These are phyloP conservation scores for Moniliella sp. DNA, from an alignment of 1,284 basidiomycete genomes.

Conservation along the genomic window DNA sequence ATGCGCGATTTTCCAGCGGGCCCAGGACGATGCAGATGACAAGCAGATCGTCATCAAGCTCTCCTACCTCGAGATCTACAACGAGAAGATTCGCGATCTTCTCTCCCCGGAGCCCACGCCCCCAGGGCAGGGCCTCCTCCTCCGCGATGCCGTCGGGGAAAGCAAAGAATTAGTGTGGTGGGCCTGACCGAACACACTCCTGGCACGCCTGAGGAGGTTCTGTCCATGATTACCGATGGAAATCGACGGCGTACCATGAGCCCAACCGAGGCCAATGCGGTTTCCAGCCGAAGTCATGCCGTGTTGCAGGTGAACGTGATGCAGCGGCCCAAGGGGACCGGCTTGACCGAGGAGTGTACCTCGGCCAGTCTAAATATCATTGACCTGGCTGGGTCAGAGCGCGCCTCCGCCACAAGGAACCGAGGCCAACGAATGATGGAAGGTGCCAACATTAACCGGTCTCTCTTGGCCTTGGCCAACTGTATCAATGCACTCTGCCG, in stretches of 20 bases:
- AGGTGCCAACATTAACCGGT: constrained; percentile 34
- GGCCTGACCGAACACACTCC: constrained; percentile 31
- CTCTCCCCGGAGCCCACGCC: constrained; percentile 25
- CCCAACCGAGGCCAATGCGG: constrained; percentile 31
- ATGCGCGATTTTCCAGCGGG: constrained; percentile 29
- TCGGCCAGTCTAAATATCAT: constrained; percentile 32
- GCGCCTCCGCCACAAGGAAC: constrained; percentile 30
- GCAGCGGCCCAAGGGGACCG: constrained; percentile 27
- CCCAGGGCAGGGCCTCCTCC: constrained; percentile 18
- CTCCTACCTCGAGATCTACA: constrained; percentile 33
- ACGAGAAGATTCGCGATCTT: constrained; percentile 30
- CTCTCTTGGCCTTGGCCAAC: constrained; percentile 28
- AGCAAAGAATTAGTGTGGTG: constrained; percentile 35
- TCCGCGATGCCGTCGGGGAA: constrained; percentile 28
- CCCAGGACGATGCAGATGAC: constrained; percentile 16
- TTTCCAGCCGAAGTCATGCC: constrained; percentile 26
- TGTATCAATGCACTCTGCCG: constrained; percentile 34
- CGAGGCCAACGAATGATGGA: constrained; percentile 37
- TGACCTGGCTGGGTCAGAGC: constrained; percentile 29
- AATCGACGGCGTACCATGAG: constrained; percentile 28
- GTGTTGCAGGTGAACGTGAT: constrained; percentile 33
- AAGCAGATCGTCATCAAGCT: constrained; percentile 25
- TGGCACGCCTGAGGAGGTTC: constrained; percentile 21
- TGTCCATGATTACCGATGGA: constrained; percentile 28
- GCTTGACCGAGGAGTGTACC: constrained; percentile 21